Evolutionary conservation across 148 eudicot genomes (phyloP).

Genomic region (Linanthus parryae): DNA sequence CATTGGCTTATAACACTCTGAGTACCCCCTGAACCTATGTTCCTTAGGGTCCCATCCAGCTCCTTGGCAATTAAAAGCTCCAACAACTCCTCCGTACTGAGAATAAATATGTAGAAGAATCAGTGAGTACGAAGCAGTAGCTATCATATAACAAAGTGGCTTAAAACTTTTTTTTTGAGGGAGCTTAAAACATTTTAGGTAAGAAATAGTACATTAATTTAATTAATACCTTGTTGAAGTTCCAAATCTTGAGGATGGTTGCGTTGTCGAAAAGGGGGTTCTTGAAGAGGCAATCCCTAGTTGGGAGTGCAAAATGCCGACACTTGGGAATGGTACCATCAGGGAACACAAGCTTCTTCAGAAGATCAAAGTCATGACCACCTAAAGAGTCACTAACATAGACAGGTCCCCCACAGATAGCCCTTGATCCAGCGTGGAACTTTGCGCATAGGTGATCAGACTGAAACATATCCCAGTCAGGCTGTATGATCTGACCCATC

Average conservation of each 20-base stretch:
- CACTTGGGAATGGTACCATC: slow-evolving; percentile 66
- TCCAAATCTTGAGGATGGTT: slow-evolving; percentile 60
- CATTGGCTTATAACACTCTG: slow-evolving; percentile 51
- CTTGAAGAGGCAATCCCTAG: slow-evolving; percentile 60
- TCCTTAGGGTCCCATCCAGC: slow-evolving; percentile 61
- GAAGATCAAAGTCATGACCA: slow-evolving; percentile 48
- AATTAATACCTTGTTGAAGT: slow-evolving; percentile 48
- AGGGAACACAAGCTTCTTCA: slow-evolving; percentile 46
- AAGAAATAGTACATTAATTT: no score
- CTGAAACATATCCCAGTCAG: slow-evolving; percentile 82
- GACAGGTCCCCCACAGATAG: slow-evolving; percentile 65
- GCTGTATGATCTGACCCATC: slow-evolving; percentile 69
- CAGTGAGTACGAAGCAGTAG: no score
- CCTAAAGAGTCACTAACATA: slow-evolving; percentile 57
- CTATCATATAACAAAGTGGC: no score
- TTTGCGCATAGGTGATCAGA: slow-evolving; percentile 51
- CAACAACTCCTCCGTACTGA: slow-evolving; percentile 57
- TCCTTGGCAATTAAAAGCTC: slow-evolving; percentile 74
- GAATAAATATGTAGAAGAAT: not conserved
- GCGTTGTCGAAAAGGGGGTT: slow-evolving; percentile 49
- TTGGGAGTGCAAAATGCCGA: slow-evolving; percentile 49
- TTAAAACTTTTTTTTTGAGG: no score
- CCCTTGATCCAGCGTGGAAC: slow-evolving; percentile 61
- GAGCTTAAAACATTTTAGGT: not conserved
- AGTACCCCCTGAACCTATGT: slow-evolving; percentile 45